A percentile compares a stretch with the other conserved stretches of the same genome.
Conservation (phyloP, 495 filamentous ascomycete species). For the Tuber umbilicatum region DNA sequence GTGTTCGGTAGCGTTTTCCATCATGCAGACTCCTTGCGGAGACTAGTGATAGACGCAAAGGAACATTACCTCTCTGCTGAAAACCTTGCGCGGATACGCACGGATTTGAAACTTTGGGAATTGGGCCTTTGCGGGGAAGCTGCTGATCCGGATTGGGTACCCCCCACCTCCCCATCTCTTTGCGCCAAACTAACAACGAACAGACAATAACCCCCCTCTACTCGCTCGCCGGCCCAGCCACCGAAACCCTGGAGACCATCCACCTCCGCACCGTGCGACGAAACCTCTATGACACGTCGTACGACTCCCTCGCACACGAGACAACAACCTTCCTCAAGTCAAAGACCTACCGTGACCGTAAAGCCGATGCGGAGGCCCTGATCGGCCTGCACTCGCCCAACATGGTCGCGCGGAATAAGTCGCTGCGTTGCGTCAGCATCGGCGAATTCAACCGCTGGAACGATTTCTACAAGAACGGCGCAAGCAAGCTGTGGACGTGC, state of each 20-base stretch:
- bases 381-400: slow-evolving; percentile 5
- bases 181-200: neutral
- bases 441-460: slow-evolving; percentile 13
- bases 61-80: slow-evolving; percentile 9
- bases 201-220: neutral
- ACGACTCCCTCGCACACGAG: slow-evolving; percentile 8
- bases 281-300: slow-evolving; percentile 2
- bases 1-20: slow-evolving; percentile 16
- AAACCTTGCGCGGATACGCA: slow-evolving; percentile 10
- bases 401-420: neutral
- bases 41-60: slow-evolving; percentile 17
- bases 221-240: neutral
- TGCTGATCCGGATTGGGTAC: neutral
- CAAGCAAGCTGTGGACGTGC: slow-evolving; percentile 12
- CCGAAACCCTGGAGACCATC: slow-evolving; percentile 16
- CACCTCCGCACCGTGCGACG: slow-evolving; percentile 20
- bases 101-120: slow-evolving; percentile 11
- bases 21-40: slow-evolving; percentile 11
- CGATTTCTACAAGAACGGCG: slow-evolving; percentile 12
- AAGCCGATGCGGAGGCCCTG: slow-evolving; percentile 15
- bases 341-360: slow-evolving; percentile 17
- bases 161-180: neutral
- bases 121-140: slow-evolving; percentile 9
- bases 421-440: slow-evolving; percentile 12
- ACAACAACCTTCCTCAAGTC: slow-evolving; percentile 16